These are phyloP conservation scores for Mycena sanguinolenta DNA, from an alignment of 768 basidiomycete species.

Conservation along the genomic window DNA sequence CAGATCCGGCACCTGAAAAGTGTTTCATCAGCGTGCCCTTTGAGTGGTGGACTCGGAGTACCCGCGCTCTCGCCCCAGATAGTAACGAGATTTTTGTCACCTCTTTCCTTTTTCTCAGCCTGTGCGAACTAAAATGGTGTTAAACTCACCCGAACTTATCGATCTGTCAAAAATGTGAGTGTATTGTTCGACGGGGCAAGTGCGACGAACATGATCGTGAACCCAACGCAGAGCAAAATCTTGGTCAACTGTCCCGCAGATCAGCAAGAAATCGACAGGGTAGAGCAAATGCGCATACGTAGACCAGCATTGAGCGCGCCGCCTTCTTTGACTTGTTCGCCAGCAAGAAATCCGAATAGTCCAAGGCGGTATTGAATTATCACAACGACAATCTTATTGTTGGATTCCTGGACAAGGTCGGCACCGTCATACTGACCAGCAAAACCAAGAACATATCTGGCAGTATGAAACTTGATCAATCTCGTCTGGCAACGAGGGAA, in stretches of 20 bases:
- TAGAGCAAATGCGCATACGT: constrained; percentile 14
- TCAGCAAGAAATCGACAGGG: neutral
- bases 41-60: neutral
- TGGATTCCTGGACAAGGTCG: constrained; percentile 31
- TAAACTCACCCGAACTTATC: neutral
- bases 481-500: neutral
- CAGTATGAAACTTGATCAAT: neutral
- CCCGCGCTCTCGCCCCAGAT: constrained; percentile 47
- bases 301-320: constrained; percentile 47
- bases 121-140: neutral
- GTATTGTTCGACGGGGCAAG: neutral
- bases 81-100: constrained; percentile 39
- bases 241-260: constrained; percentile 44
- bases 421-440: constrained; percentile 27
- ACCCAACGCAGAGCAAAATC: constrained; percentile 48
- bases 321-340: constrained; percentile 39
- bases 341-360: constrained; percentile 41
- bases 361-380: constrained; percentile 7
- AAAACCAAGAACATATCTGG: constrained; percentile 22
- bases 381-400: constrained; percentile 29
- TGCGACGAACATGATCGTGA: constrained; percentile 40
- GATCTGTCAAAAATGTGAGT: neutral
- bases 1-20: constrained; percentile 46
- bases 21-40: neutral
- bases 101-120: constrained; percentile 28